These are phyloP conservation scores for Ziziphus jujuba DNA, from an alignment of 306 rosid genomes.

Conservation along the genomic window DNA sequence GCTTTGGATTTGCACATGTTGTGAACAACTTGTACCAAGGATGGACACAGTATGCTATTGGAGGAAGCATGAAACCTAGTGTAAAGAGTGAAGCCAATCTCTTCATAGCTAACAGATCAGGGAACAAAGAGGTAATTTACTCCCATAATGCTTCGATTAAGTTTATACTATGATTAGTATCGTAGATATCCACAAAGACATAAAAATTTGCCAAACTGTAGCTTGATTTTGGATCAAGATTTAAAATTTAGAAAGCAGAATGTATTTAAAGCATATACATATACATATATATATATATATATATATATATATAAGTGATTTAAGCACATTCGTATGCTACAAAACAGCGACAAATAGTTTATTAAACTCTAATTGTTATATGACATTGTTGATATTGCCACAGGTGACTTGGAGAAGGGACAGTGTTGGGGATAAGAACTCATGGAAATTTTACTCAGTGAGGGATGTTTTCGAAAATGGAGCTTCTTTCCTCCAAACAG, in stretches of 20 bases:
- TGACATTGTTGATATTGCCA: neutral
- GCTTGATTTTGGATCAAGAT: too few relatives aligned
- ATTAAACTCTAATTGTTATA: too few relatives aligned
- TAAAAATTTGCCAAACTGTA: too few relatives aligned
- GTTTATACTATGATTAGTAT: neutral
- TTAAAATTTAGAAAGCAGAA: too few relatives aligned
- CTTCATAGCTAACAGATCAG: slow-evolving; percentile 36
- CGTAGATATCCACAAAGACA: too few relatives aligned
- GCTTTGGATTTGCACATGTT: slow-evolving; percentile 44
- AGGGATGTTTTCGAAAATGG: slow-evolving; percentile 43
- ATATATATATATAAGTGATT: too few relatives aligned
- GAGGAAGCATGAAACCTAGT: slow-evolving; percentile 52
- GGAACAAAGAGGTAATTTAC: slow-evolving; percentile 34
- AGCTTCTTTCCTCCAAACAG: slow-evolving; percentile 24
- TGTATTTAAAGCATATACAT: too few relatives aligned
- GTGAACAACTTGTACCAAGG: slow-evolving; percentile 40
- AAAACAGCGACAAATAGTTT: too few relatives aligned
- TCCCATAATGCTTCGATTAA: neutral
- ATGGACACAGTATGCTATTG: slow-evolving; percentile 45
- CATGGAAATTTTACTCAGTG: slow-evolving; percentile 30
- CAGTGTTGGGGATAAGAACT: slow-evolving; percentile 2
- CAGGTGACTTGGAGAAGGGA: slow-evolving; percentile 36
- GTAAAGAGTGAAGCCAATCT: slow-evolving; percentile 49
- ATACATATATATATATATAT: neutral
- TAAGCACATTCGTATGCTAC: too few relatives aligned